Evolutionary conservation across 1,284 basidiomycete species (phyloP), one percentile per base, ranked within the genome.

Genomic region (Heterobasidion parviporum): DNA sequence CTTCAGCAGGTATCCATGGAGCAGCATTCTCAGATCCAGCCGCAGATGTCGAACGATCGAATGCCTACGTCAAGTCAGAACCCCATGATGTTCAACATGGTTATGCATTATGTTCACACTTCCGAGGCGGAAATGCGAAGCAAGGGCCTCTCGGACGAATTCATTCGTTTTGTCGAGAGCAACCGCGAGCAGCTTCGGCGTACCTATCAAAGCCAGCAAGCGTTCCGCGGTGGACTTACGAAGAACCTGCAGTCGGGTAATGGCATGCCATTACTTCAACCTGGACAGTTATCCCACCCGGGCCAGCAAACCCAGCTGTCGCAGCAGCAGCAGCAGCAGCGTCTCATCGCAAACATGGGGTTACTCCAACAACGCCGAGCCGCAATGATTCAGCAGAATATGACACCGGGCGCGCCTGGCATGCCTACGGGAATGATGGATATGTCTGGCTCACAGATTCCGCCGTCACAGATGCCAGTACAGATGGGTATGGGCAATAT

Each of bases 131-230:
- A 87, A 35, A 73, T 90, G 59, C 79, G 79, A 18, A 68, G 70
- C 4, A 74, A 72, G 50, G 75, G 74, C 32, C 65, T 86, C n/a
- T 68, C 72, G 1, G 78, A 82, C 14, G 60, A 73, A 43, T 65
- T 81, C 53, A 83, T 89, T 55, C 57, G 67, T 35, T 73, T 80
- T 56, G 77, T 90, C 44, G 87, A 89, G 59, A 60, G 61, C 5
- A 64, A 85, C 64, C 79, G 87, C 46, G 43, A 73, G 2, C 65
- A 69, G 18, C 63, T 85, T 20, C 76, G 78, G 63, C 68, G 72
- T 34, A 67, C 65, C 20, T 62, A 64, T 1, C 67, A 73, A 53
- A 73, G 75, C 46, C 75, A 79, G 63, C 68, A 67, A 10, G 59
- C 64, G 16, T 81, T 81, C 61, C 71, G 71, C 32, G 58, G 56